Base-by-base conservation (phyloP, 2,329 filamentous ascomycete genomes). In the Waltergamsia citrina region DNA sequence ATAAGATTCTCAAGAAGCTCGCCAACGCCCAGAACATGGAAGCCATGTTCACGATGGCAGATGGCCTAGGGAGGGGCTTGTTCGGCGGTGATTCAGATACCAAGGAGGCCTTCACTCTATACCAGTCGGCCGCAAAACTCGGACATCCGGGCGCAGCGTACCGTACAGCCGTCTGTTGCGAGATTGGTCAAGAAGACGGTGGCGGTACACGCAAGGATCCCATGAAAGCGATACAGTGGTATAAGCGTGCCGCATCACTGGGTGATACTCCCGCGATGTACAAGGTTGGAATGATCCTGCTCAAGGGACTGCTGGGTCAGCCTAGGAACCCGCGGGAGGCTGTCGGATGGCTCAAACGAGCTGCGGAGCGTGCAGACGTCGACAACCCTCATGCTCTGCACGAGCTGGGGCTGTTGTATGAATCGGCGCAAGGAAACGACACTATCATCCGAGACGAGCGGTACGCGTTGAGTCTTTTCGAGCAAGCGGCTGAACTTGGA, bases 201-300 rank as follows among this genome's bases (percentile, higher is more conserved):
- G 92, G 92, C 34, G 92, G 92, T 17, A 96, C 92, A 1, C 78
- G 85, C 38, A 84, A 82, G 47, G 92, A 98, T 50, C 85, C 86
- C 1, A 61, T 90, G 43, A 96, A 96, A 60, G 90, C 92, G 2
- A 88, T 96, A 15, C 90, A 96, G 56, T 98, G 92, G 92, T 98
- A 98, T 59, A 87, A 90, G 54, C 83, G 88, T 28, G 87, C 92
- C 6, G 90, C 92, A 9, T 81, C 82, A 10, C 68, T 96, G 3
- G 90, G 92, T 4, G 90, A 98, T 50, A 81, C 83, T 2, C 84
- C 90, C 1, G 92, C 88, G 20, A 94, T 96, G 86, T 98, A 95
- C 65, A 98, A 98, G 60, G 78, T 96, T 59, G 92, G 92, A 38
- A 94, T 95, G 81, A 94, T 98, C 44, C 65, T 85, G 41, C 73